phyloP scores from a whole-genome alignment of 495 filamentous ascomycete genomes.

The Lasiosphaeria hispida region DNA sequence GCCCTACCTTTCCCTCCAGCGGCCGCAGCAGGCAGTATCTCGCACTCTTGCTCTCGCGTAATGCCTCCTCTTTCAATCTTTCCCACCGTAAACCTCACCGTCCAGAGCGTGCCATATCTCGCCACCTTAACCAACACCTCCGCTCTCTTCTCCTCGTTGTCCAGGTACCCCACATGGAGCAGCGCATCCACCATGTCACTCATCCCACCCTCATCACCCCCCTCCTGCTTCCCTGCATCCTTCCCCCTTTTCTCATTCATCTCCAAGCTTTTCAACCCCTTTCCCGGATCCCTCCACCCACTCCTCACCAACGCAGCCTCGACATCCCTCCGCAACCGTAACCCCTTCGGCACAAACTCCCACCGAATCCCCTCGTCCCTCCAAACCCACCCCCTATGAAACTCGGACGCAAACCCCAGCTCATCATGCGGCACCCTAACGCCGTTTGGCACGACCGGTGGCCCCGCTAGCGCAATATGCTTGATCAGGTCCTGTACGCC shows the following conservation, averaged over 20 bases:
- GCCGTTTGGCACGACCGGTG: neutral
- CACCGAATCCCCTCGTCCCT: no score
- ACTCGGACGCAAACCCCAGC: neutral
- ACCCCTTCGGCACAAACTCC: no score
- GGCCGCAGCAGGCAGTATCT: conserved; percentile 2
- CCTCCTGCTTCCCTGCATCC: neutral
- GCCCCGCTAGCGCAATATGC: neutral
- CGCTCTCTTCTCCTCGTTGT: neutral
- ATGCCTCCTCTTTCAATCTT: neutral
- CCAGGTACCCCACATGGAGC: neutral
- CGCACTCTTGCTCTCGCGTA: neutral
- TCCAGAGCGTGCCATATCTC: neutral
- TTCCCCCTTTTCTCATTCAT: neutral
- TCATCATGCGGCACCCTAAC: neutral
- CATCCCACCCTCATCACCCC: neutral
- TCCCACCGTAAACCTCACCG: neutral
- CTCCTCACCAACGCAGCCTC: neutral
- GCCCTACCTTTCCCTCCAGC: neutral
- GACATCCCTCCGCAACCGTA: neutral
- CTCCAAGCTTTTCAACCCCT: neutral
- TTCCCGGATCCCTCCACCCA: neutral
- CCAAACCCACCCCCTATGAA: no score
- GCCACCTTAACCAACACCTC: neutral
- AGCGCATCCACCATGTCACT: neutral
- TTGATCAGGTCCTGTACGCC: neutral